Conservation (phyloP, 2,329 filamentous ascomycete species). For the Paramyrothecium sp. region DNA sequence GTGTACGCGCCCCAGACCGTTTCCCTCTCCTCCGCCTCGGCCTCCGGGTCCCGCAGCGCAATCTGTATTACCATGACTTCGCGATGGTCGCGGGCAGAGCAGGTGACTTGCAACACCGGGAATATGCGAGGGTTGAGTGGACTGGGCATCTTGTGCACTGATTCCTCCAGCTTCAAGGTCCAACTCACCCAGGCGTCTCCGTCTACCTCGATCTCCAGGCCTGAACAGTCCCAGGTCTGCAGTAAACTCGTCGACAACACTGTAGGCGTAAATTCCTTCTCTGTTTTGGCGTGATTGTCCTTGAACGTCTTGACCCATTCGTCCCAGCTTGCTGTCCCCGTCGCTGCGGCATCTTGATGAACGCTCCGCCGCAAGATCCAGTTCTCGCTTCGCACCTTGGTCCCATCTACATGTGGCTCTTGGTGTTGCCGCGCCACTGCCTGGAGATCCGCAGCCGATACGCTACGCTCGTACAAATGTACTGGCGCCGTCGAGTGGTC, state of each 20-base stretch:
- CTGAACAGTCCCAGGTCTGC: conserved; percentile 44
- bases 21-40: conserved; percentile 36
- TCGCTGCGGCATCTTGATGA: conserved; percentile 51
- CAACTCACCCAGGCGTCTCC: conserved; percentile 45
- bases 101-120: conserved; percentile 62
- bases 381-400: conserved; percentile 39
- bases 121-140: conserved; percentile 66
- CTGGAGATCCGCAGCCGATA: conserved; percentile 43
- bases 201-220: conserved; percentile 34
- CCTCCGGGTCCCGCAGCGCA: conserved; percentile 40
- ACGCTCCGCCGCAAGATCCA: conserved; percentile 65
- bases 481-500: conserved; percentile 49
- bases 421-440: conserved; percentile 31
- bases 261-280: conserved; percentile 37
- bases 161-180: conserved; percentile 56
- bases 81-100: conserved; percentile 31
- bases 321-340: conserved; percentile 58
- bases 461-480: conserved; percentile 49
- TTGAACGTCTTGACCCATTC: conserved; percentile 64
- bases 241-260: conserved; percentile 32
- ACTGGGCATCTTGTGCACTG: conserved; percentile 61
- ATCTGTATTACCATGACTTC: conserved; percentile 61
- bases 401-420: conserved; percentile 17
- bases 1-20: conserved; percentile 60
- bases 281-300: conserved; percentile 39